Conservation (phyloP, 2,329 filamentous ascomycete genomes). For the Ophiostoma tasmaniense region DNA sequence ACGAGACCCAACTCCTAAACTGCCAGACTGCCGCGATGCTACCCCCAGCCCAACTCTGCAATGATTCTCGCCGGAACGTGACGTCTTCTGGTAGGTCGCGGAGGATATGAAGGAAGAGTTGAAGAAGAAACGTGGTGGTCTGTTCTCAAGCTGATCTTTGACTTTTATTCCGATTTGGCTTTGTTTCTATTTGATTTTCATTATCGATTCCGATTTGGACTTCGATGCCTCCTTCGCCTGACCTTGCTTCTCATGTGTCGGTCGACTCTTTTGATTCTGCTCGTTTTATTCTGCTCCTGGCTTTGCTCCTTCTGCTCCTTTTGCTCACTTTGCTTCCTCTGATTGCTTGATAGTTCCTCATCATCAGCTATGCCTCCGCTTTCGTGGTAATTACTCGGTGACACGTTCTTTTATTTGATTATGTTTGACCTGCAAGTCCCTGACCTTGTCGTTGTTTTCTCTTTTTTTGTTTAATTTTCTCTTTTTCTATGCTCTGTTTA, state of each 20-base stretch:
- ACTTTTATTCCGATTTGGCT: not conserved
- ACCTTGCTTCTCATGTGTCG: not conserved
- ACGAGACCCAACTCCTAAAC: too few species aligned
- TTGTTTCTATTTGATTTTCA: not conserved
- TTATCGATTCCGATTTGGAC: not conserved
- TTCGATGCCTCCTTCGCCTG: too few species aligned
- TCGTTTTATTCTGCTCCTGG: not conserved
- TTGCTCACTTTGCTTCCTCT: not conserved
- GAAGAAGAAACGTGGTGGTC: not conserved
- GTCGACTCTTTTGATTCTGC: not conserved
- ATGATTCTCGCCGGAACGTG: not conserved
- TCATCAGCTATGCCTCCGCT: not conserved
- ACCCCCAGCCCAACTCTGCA: not conserved
- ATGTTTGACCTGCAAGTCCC: not conserved
- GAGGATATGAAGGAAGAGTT: not conserved
- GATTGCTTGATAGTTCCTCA: not conserved
- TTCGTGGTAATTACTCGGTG: conserved; percentile 1
- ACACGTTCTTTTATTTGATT: conserved; percentile 2
- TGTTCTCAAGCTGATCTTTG: not conserved
- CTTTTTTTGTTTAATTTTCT: not conserved
- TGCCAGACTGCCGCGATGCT: not conserved
- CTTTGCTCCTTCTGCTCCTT: not conserved
- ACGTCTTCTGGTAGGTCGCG: not conserved
- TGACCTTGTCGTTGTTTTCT: not conserved
- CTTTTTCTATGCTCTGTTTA: too few species aligned